phyloP scores from a whole-genome alignment of 352 stramenopile species.

The Phytophthora rubi region DNA sequence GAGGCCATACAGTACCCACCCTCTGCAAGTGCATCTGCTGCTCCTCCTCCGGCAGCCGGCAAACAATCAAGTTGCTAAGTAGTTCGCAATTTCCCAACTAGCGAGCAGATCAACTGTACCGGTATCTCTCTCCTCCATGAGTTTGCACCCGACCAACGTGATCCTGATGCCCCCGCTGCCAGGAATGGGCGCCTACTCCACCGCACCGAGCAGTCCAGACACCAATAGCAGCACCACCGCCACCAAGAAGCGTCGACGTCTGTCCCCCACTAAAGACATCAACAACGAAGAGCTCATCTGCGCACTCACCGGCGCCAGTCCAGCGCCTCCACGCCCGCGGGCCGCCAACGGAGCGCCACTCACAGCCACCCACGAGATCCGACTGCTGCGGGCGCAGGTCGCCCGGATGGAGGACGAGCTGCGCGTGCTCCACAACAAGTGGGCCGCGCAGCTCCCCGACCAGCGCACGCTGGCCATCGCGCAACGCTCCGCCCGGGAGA shows the following conservation, averaged over 20 bases:
- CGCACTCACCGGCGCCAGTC: conserved; percentile 23
- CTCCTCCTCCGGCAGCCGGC: background rate
- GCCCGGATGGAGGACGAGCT: conserved; percentile 45
- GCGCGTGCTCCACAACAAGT: conserved; percentile 23
- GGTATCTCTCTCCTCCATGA: conserved; percentile 13
- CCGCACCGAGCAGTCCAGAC: conserved; percentile 20
- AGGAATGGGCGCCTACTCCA: conserved; percentile 17
- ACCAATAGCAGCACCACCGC: background rate
- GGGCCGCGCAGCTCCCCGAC: conserved; percentile 33
- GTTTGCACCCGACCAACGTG: conserved; percentile 21
- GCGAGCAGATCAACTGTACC: background rate
- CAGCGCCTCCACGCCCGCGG: conserved; percentile 14
- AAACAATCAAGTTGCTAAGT: conserved; percentile 30
- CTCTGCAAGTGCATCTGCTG: conserved; percentile 15
- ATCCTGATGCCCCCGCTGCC: conserved; percentile 27
- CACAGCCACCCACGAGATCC: conserved; percentile 43
- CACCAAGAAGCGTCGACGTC: conserved; percentile 31
- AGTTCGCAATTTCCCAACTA: conserved; percentile 29
- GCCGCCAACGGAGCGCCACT: conserved; percentile 33
- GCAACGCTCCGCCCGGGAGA: background rate
- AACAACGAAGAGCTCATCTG: conserved; percentile 21
- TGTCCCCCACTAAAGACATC: conserved; percentile 4
- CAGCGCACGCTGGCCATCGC: conserved; percentile 10
- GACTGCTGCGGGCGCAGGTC: conserved; percentile 41
- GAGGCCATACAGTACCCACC: background rate